Base-by-base conservation (phyloP, 2,329 filamentous ascomycete genomes). In the Aspergillus sp. region DNA sequence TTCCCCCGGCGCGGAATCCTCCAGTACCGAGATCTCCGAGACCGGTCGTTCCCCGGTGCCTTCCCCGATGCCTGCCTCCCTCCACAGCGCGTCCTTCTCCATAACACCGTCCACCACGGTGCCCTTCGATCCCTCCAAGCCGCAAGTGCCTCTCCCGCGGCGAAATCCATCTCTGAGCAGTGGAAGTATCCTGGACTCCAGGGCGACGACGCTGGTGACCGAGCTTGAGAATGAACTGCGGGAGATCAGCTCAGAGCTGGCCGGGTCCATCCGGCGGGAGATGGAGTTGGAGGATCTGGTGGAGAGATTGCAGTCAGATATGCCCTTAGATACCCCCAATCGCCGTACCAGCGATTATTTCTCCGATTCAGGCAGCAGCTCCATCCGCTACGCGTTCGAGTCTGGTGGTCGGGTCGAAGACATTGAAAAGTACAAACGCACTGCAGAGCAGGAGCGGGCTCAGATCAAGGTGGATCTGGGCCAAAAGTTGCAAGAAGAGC, bases 261-360 rank as follows among this genome's bases (percentile, higher is more conserved):
- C 95, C 36, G 86, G 88, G 67, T 98, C 95, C 27, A 98, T 99
- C 71, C 88, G 91, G 69, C 87, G 95, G 62, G 95, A 99, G 80
- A 94, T 99, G 86, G 95, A 99, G 68, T 79, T 99, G 32, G 95
- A 99, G 76, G 95, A 99, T 75, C 83, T 98, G 50, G 88, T 98
- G 0, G 95, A 99, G 66, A 84, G 90, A 60, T 80, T 96, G 68
- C 93, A 97, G 74, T 81, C 87, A n/a, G 92, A 97, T 71, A 83
- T 70, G 78, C 82, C 75, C 72, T 81, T 67, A 69, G 76, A 81
- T n/a, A 62, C 57, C 1, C 72, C 83, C 27, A 88, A 85, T 64
- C 89, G 90, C 73, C 86, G 94, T 62, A 96, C 91, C 8, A 98
- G 95, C 78, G 95, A 99, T 78, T 98, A 99, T 79, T 99, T 95